phyloP scores from a whole-genome alignment of 2,329 filamentous ascomycete genomes.

The Colletotrichum sublineola region DNA sequence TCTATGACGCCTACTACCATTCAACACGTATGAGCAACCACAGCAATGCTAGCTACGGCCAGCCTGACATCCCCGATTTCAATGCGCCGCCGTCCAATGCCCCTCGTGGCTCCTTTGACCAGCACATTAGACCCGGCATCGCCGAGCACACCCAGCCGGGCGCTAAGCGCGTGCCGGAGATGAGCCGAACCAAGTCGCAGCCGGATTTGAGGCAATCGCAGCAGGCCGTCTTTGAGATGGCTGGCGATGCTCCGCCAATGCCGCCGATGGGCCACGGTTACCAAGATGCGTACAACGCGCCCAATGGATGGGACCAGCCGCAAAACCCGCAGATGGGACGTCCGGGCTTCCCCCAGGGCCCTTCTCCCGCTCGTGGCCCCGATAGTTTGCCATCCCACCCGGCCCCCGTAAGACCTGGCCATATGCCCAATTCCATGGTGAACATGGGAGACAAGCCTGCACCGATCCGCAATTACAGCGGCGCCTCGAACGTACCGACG shows the following conservation, averaged over 20 bases:
- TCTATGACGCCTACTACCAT: slow-evolving; percentile 47
- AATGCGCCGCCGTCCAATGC: slow-evolving; percentile 49
- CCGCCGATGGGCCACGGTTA: slow-evolving; percentile 57
- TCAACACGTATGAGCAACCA: slow-evolving; percentile 46
- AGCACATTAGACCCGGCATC: slow-evolving; percentile 57
- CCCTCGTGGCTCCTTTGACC: slow-evolving; percentile 61
- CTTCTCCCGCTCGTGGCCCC: slow-evolving; percentile 52
- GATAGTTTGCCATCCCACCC: slow-evolving; percentile 72
- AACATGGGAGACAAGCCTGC: slow-evolving; percentile 69
- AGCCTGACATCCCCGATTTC: slow-evolving; percentile 56
- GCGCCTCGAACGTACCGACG: slow-evolving; percentile 61
- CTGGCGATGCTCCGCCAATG: slow-evolving; percentile 69
- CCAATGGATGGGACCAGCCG: slow-evolving; percentile 41
- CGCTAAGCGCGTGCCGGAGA: slow-evolving; percentile 64
- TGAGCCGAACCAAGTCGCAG: slow-evolving; percentile 75
- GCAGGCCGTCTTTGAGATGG: slow-evolving; percentile 81
- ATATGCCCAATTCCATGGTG: slow-evolving; percentile 70
- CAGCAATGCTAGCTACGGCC: slow-evolving; percentile 43
- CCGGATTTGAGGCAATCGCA: slow-evolving; percentile 75
- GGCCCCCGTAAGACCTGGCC: slow-evolving; percentile 72
- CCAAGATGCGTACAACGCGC: slow-evolving; percentile 39
- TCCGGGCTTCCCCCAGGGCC: slow-evolving; percentile 47
- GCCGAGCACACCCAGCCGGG: slow-evolving; percentile 61
- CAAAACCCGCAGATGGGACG: slow-evolving; percentile 36
- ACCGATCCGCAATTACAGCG: slow-evolving; percentile 69